phyloP scores from a whole-genome alignment of 768 basidiomycete species.

The Termitomyces sp. region DNA sequence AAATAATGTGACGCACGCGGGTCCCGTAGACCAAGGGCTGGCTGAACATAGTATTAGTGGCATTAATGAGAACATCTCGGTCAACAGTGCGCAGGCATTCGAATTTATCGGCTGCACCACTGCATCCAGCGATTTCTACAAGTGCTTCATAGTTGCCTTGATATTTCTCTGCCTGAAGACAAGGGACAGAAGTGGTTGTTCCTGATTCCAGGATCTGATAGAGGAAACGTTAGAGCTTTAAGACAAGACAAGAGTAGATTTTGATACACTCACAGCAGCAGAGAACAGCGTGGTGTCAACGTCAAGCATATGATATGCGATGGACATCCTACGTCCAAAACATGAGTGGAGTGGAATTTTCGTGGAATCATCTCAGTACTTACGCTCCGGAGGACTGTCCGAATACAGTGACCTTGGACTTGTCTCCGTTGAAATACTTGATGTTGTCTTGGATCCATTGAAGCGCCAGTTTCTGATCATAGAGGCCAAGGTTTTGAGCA shows the following conservation, averaged over 20 bases:
- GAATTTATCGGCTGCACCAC: conserved; percentile 23
- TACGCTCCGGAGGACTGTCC: conserved; percentile 53
- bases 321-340: conserved; percentile 14
- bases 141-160: conserved; percentile 33
- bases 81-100: conserved; percentile 15
- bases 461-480: conserved; percentile 38
- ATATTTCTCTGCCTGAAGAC: conserved; percentile 23
- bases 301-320: conserved; percentile 31
- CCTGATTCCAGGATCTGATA: conserved; percentile 38
- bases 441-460: conserved; percentile 60
- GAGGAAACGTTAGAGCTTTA: neutral
- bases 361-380: conserved; percentile 23
- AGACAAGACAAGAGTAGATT: neutral
- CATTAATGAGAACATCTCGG: conserved; percentile 12
- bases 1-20: conserved; percentile 6
- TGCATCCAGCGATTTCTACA: conserved; percentile 25
- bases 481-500: conserved; percentile 40
- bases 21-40: conserved; percentile 13
- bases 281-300: conserved; percentile 24
- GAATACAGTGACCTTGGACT: conserved; percentile 38
- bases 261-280: conserved; percentile 20
- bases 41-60: conserved; percentile 11
- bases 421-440: conserved; percentile 39
- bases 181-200: conserved; percentile 21
- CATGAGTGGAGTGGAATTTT: neutral